Evolutionary conservation across 2,329 filamentous ascomycete species (phyloP).

Genomic region (Sporothrix dimorphospora): DNA sequence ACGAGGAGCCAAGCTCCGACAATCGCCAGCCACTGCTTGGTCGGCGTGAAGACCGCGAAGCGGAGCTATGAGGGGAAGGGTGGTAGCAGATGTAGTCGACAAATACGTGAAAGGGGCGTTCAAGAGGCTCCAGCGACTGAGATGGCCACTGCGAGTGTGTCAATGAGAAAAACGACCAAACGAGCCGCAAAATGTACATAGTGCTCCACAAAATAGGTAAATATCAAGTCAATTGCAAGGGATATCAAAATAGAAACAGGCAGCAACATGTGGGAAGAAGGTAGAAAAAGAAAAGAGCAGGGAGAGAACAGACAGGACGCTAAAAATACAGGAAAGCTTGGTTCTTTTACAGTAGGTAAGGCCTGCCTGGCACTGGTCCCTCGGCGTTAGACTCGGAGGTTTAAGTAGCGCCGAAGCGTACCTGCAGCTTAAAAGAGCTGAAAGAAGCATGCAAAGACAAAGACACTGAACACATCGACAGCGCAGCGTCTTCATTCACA

Average conservation of each 20-base stretch:
- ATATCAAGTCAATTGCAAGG: background rate
- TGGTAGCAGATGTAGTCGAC: background rate
- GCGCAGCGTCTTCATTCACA: background rate
- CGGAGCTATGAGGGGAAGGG: background rate
- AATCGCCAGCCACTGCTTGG: slow-evolving; percentile 29
- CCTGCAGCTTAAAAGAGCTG: background rate
- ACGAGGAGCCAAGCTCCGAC: background rate
- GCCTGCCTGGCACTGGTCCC: background rate
- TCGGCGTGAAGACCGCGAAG: background rate
- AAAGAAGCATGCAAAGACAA: background rate
- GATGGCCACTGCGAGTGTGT: background rate
- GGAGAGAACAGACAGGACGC: background rate
- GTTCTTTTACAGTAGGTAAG: no score
- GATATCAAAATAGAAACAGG: background rate
- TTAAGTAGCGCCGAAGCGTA: background rate
- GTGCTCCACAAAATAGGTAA: background rate
- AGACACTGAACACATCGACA: background rate
- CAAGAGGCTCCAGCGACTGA: background rate
- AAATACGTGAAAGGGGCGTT: background rate
- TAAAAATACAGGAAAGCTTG: background rate
- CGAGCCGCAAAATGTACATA: background rate
- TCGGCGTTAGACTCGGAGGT: slow-evolving; percentile 19
- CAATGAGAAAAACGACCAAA: background rate
- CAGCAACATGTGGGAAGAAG: background rate
- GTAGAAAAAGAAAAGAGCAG: background rate